Conservation (phyloP, 1,139 yeast species). For the Debaryomyces robertsiae region DNA sequence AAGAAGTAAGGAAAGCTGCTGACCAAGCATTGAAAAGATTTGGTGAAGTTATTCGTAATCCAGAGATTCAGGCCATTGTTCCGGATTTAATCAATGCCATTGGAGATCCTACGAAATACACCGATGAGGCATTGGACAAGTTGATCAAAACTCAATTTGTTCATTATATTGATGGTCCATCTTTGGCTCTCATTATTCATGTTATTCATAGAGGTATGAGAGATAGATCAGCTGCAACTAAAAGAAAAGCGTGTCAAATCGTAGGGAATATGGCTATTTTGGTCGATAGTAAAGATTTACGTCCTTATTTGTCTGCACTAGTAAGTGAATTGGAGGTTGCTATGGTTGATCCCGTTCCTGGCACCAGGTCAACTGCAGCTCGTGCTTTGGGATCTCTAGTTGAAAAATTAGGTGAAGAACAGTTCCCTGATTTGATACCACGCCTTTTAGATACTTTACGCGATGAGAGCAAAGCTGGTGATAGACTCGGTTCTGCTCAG, state of each 20-base stretch:
- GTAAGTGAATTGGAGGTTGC: slow-evolving; percentile 86
- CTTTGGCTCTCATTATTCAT: slow-evolving; percentile 90
- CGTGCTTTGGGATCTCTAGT: slow-evolving; percentile 96
- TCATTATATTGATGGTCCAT: slow-evolving; percentile 97
- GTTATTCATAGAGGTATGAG: slow-evolving; percentile 95
- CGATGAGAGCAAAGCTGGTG: slow-evolving; percentile 85
- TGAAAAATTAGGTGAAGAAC: slow-evolving; percentile 93
- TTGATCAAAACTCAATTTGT: slow-evolving; percentile 90
- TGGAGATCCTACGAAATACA: slow-evolving; percentile 90
- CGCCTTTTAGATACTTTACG: slow-evolving; percentile 74
- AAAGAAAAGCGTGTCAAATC: slow-evolving; percentile 94
- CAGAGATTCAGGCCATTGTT: slow-evolving; percentile 89
- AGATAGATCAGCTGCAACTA: slow-evolving; percentile 88
- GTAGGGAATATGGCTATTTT: slow-evolving; percentile 98
- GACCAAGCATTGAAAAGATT: slow-evolving; percentile 85
- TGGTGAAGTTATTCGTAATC: slow-evolving; percentile 96
- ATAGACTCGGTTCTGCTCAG: slow-evolving; percentile 95
- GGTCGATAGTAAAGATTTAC: slow-evolving; percentile 83
- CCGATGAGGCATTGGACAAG: slow-evolving; percentile 85
- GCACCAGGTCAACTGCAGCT: slow-evolving; percentile 95
- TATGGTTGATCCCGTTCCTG: slow-evolving; percentile 98
- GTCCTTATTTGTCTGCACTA: slow-evolving; percentile 78
- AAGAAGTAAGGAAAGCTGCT: slow-evolving; percentile 95
- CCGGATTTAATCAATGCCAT: slow-evolving; percentile 91
- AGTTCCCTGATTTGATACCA: slow-evolving; percentile 90